Conservation (phyloP, 2,329 filamentous ascomycete species). For the Fusarium robinianum region DNA sequence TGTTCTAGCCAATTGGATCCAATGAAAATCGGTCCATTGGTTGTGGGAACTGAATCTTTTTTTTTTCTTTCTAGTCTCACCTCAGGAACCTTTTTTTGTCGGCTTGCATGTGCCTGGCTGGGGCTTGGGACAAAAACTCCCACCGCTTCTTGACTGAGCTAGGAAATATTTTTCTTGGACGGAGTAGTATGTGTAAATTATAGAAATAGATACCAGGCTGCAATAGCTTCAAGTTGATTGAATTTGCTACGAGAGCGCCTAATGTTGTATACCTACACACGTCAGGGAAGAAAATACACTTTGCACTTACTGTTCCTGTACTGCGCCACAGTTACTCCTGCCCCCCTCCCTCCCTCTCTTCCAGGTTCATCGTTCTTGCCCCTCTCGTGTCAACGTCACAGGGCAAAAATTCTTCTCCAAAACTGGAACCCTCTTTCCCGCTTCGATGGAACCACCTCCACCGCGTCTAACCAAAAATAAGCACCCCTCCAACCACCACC, state of each 20-base stretch:
- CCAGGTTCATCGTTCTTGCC: slow-evolving; percentile 20
- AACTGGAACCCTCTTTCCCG: not conserved
- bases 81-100: too few relatives aligned
- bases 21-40: not conserved
- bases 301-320: too few relatives aligned
- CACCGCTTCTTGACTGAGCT: not conserved
- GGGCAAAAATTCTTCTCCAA: slow-evolving; percentile 26
- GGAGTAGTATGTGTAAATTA: too few relatives aligned
- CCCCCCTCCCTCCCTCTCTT: slow-evolving; percentile 4
- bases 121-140: too few relatives aligned
- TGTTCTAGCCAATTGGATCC: not conserved
- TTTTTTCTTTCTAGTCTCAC: too few relatives aligned
- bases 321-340: slow-evolving; percentile 18
- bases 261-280: too few relatives aligned
- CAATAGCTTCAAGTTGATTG: too few relatives aligned
- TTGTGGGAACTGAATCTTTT: too few relatives aligned
- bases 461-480: not conserved
- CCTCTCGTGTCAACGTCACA: slow-evolving; percentile 33
- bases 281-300: too few relatives aligned
- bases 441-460: not conserved
- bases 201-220: too few relatives aligned
- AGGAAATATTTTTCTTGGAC: not conserved
- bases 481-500: not conserved
- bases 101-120: too few relatives aligned
- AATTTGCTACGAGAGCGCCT: too few relatives aligned